Evolutionary conservation across 2,329 filamentous ascomycete genomes (phyloP).

Genomic region (Fusarium sp.): DNA sequence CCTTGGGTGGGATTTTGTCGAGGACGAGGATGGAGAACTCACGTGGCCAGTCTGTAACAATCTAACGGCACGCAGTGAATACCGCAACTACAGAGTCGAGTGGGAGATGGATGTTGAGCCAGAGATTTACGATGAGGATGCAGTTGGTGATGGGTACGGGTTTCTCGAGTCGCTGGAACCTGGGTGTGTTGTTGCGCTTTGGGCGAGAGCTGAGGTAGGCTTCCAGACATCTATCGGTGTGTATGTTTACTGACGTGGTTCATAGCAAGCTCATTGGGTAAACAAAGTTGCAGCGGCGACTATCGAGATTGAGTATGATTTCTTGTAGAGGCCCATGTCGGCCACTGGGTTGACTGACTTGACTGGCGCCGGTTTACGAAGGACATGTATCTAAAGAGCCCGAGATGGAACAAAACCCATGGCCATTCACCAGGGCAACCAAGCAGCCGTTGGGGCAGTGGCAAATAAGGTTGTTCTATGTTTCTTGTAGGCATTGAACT

Average conservation of each 20-base stretch:
- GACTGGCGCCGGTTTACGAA: neutral
- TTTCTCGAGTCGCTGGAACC: neutral
- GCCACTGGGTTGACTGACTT: too few relatives aligned
- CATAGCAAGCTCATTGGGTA: neutral
- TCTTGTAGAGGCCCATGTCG: neutral
- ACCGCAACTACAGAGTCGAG: neutral
- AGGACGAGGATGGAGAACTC: neutral
- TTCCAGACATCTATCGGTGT: neutral
- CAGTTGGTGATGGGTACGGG: neutral
- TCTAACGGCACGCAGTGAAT: neutral
- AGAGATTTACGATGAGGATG: neutral
- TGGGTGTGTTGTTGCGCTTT: neutral
- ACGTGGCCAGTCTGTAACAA: neutral
- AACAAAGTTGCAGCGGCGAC: neutral
- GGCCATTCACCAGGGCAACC: too few relatives aligned
- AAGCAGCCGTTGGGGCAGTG: neutral
- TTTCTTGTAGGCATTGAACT: neutral
- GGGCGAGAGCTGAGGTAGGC: constrained; percentile 1
- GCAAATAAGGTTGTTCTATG: rapidly evolving
- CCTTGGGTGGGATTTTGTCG: neutral
- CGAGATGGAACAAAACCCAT: neutral
- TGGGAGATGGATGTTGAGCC: neutral
- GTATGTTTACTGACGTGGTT: neutral
- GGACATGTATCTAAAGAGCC: neutral
- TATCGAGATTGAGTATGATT: neutral